Base-by-base conservation (phyloP, 2,329 filamentous ascomycete species). In the Botryosphaeria agaves region DNA sequence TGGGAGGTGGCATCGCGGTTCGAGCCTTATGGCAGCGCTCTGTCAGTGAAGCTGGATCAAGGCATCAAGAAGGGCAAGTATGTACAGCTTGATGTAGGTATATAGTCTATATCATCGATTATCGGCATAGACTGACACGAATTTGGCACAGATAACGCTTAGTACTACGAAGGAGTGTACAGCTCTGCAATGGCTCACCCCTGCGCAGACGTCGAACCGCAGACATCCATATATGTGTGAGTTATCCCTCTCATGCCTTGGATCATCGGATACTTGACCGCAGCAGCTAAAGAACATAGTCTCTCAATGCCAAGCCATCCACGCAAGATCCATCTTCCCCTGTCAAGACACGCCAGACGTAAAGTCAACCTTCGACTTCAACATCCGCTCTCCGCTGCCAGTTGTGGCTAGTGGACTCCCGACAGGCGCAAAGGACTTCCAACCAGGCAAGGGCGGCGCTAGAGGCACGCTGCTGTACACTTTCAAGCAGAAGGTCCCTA, bases 331-430 rank as follows among this genome's bases (percentile, higher is more conserved):
- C 28, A 70, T 95, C 36, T 92, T 95, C 53, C 89, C 89, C 5
- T 95, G 87, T 56, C 87, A 95, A 59, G 89, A 98, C 49, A 95
- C 89, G 1, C 89, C 89, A 3, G 87, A 94, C 51, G 80, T 94
- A 45, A 98, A 98, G 62, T 84, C 81, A n/a, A 91, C 84, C 2
- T 84, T 85, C 55, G 74, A 76, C 38, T 94, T 94, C 61, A 79
- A 76, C 46, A 77, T 98, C 47, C 75, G 74, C 16, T 94, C 84
- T 15, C 73, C 78, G 4, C 67, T 93, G 9, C 83, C 84, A 0
- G 85, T 94, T n/a, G 72, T 95, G 33, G 85, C 87, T 18, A 92
- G 83, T 46, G 89, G 89, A 32, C 66, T 95, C 12, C 64, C 68
- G 1, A 62, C 59, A 4, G 57, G 65, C 7, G 53, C 64, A 17